Evolutionary conservation across 176 grass and related monocot species (phyloP).

Genomic region (Stipa capillata): DNA sequence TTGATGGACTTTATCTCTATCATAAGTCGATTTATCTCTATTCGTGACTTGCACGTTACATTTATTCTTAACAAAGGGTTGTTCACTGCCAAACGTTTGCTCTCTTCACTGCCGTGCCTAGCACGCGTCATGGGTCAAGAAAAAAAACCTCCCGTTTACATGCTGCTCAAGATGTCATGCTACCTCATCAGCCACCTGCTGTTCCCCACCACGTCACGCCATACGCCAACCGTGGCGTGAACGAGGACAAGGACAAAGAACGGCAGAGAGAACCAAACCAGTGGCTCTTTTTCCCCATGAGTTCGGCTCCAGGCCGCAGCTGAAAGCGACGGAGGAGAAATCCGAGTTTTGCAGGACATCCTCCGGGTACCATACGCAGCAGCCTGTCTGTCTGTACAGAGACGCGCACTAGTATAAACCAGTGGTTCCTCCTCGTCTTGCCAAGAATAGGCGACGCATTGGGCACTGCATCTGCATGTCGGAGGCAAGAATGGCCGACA

Average conservation of each 20-base stretch:
- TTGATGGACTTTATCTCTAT: too few relatives aligned
- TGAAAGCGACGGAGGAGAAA: conserved; percentile 14
- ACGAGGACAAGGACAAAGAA: not conserved
- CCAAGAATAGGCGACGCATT: conserved; percentile 9
- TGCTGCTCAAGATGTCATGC: too few relatives aligned
- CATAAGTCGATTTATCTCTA: too few relatives aligned
- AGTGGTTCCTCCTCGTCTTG: not conserved
- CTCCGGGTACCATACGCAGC: not conserved
- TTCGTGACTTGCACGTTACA: too few relatives aligned
- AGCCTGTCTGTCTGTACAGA: not conserved
- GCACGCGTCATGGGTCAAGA: too few relatives aligned
- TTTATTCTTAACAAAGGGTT: too few relatives aligned
- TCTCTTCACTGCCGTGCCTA: too few relatives aligned
- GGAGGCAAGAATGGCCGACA: not conserved
- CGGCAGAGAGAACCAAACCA: not conserved
- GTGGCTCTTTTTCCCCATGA: not conserved
- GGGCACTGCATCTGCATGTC: not conserved
- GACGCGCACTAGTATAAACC: not conserved
- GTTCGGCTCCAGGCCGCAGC: not conserved
- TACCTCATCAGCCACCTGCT: too few relatives aligned
- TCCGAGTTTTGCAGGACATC: conserved; percentile 16
- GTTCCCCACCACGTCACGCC: conserved; percentile 7
- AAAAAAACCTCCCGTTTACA: too few relatives aligned
- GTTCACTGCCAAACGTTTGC: too few relatives aligned
- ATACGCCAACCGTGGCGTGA: not conserved